phyloP scores from a whole-genome alignment of 192 early-diverging fungal species.

The Phlyctochytrium arcticum region DNA sequence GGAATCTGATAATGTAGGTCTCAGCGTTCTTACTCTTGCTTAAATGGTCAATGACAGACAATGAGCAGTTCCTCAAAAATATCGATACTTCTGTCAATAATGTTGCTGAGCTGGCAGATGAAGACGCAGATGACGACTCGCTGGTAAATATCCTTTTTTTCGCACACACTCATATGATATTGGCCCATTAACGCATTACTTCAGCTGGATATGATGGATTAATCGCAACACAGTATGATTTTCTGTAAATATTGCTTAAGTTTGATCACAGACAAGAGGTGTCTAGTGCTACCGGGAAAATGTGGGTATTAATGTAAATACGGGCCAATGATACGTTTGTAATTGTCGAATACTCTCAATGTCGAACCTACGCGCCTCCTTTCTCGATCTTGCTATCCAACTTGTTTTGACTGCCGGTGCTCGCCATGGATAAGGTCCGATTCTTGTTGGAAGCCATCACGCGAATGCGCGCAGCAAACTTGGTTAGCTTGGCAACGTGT shows the following conservation, averaged over 20 bases:
- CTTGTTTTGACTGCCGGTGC: too few species aligned
- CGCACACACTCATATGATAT: not conserved
- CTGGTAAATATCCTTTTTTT: constrained; percentile 16
- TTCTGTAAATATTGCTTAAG: too few species aligned
- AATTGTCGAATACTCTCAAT: too few species aligned
- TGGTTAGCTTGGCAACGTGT: constrained; percentile 3
- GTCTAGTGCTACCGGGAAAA: too few species aligned
- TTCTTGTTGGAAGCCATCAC: not conserved
- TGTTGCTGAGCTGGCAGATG: constrained; percentile 1
- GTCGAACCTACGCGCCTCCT: too few species aligned
- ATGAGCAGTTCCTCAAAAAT: constrained; percentile 19
- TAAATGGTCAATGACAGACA: not conserved
- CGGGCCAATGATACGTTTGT: too few species aligned
- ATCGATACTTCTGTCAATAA: not conserved
- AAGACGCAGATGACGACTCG: constrained; percentile 36
- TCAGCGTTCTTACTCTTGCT: not conserved
- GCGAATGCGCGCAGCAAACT: constrained; percentile 7
- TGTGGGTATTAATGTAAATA: too few species aligned
- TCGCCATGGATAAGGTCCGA: not conserved
- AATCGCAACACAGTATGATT: too few species aligned
- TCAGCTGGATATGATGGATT: constrained; percentile 35
- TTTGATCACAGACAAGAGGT: too few species aligned
- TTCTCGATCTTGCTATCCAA: too few species aligned
- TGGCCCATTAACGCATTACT: not conserved
- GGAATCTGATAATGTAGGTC: constrained; percentile 52